A percentile compares a stretch with the other conserved stretches of the same genome.
These are phyloP conservation scores for Lactarius sp. DNA, from an alignment of 768 basidiomycete species.

Conservation along the genomic window DNA sequence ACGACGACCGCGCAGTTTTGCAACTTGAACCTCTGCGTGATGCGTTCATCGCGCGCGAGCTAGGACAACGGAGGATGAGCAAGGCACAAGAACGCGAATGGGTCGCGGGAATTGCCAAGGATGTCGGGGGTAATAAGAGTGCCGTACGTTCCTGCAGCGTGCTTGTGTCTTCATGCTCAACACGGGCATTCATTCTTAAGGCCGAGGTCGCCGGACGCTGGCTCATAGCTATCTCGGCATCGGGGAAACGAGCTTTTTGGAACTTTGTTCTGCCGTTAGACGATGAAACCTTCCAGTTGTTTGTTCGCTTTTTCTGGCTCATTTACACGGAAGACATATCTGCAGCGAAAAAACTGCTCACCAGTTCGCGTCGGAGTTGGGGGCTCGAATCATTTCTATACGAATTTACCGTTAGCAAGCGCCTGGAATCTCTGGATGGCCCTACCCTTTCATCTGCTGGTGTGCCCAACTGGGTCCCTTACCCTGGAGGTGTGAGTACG, in stretches of 20 bases:
- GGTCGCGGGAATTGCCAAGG: constrained; percentile 1
- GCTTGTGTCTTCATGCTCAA: background rate
- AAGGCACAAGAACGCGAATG: constrained; percentile 13
- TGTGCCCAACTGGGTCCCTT: background rate
- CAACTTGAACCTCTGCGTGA: constrained; percentile 3
- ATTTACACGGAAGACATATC: background rate
- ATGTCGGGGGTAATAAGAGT: background rate
- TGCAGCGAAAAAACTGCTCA: constrained; percentile 10
- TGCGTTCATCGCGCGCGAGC: constrained; percentile 8
- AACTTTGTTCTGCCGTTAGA: background rate
- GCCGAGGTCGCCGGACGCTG: constrained; percentile 2
- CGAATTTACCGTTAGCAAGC: too few species aligned
- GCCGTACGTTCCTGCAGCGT: constrained; percentile 8
- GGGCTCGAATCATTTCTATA: background rate
- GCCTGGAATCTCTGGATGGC: constrained; percentile 1
- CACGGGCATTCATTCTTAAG: background rate
- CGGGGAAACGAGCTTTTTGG: constrained; percentile 9
- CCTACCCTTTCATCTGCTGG: background rate
- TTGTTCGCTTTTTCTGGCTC: constrained; percentile 31
- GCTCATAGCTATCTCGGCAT: constrained; percentile 12
- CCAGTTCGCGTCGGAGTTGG: constrained; percentile 17
- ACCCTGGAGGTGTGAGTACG: background rate
- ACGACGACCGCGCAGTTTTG: background rate
- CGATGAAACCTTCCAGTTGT: constrained; percentile 18
- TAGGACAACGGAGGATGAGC: background rate